These are phyloP conservation scores for Mrakia blollopis DNA, from an alignment of 768 basidiomycete genomes.

Conservation along the genomic window DNA sequence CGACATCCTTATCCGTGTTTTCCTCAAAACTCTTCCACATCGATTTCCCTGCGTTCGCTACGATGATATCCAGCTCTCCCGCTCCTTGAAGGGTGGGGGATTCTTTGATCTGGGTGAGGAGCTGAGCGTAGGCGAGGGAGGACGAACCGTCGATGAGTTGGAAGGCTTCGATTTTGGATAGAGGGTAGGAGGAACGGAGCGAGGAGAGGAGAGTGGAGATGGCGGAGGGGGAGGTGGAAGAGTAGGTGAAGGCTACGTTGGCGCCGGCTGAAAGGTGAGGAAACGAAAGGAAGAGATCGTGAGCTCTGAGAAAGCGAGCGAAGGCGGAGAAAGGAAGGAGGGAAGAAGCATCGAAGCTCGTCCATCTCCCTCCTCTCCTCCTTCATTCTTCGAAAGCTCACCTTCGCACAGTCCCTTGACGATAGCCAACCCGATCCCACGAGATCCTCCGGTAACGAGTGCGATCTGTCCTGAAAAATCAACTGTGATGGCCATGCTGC, in stretches of 20 bases:
- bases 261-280: constrained; percentile 36
- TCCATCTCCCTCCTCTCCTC: neutral
- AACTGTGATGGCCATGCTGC: constrained; percentile 35
- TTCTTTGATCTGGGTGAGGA: too few species aligned
- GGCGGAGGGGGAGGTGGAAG: constrained; percentile 37
- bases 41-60: constrained; percentile 35
- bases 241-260: constrained; percentile 41
- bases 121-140: constrained; percentile 1
- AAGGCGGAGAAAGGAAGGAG: neutral
- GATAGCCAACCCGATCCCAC: constrained; percentile 41
- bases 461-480: constrained; percentile 42
- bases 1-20: constrained; percentile 36
- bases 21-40: constrained; percentile 38
- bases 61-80: constrained; percentile 19
- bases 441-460: constrained; percentile 40
- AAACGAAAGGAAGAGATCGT: neutral
- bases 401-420: constrained; percentile 39
- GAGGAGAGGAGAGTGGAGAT: constrained; percentile 35
- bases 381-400: constrained; percentile 27
- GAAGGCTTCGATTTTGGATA: constrained; percentile 40
- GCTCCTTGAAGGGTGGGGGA: neutral
- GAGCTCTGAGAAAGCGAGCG: neutral
- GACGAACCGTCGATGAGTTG: constrained; percentile 33
- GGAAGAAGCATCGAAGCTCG: neutral
- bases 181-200: constrained; percentile 34